Base-by-base conservation (phyloP, 768 basidiomycete genomes). In the Tylopilus sp. region DNA sequence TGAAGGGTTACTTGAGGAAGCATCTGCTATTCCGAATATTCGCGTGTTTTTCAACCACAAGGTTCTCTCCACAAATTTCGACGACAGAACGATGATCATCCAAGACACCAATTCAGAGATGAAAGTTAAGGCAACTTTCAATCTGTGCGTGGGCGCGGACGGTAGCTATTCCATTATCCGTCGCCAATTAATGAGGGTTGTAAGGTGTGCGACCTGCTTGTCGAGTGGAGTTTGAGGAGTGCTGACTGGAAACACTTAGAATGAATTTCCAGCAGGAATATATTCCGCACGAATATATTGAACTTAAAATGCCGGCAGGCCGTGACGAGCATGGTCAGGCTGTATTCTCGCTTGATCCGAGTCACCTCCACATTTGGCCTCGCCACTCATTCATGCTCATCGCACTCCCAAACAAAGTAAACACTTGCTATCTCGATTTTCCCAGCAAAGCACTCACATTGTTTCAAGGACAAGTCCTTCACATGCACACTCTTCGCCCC, bases 341-440 rank as follows among this genome's bases (percentile, higher is more conserved):
- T 57, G 76, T 75, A 25, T 98, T 89, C 76, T 76, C 85, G 53
- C 86, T 99, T 71, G 92, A 95, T 78, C 89, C 91, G 63, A 88
- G 89, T 71, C 90, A 98, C 72, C 85, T 99, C 61, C 96, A 99
- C 75, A 98, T 99, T 64, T 99, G 96, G 96, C 97, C 96, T 59
- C 88, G 96, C 67, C 91, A 94, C 72, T 92, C 93, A 43, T 98
- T 98, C 79, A 99, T 99, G 96, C 83, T 99, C 64, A 98, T 99
- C 65, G 96, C 93, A 21, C 84, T 99, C 52, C 94, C 96, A 60
- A 99, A 99, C 78, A 87, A 90, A 80, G 96, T 96, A 74, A 74
- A 63, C 63, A 37, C 40, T 26, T 43, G 52, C 61, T 38, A 12
- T 63, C 57, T 55, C 59, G 41, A 49, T 50, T 68, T 65, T 64